Percentiles rank a stretch among this genome's conserved stretches.
phyloP scores from a whole-genome alignment of 1,139 yeast genomes.

The Blastobotrys petasosporus region DNA sequence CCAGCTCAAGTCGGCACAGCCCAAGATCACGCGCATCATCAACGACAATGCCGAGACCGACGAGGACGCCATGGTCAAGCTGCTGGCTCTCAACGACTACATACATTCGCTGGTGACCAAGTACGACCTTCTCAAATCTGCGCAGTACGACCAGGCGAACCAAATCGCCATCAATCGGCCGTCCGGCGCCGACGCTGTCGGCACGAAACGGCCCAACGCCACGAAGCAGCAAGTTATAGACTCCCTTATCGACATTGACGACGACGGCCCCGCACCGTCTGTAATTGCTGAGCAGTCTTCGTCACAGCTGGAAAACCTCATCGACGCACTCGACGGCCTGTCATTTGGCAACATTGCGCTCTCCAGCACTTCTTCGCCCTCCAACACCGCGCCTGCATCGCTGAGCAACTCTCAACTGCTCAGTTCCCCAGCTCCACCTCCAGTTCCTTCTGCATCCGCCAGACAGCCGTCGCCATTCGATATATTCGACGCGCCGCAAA shows the following conservation, averaged over 20 bases:
- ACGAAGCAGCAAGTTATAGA: slow-evolving; percentile 31
- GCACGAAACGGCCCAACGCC: slow-evolving; percentile 37
- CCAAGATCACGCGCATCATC: slow-evolving; percentile 78
- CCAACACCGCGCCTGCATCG: slow-evolving; percentile 4
- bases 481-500: slow-evolving; percentile 3
- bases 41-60: slow-evolving; percentile 54
- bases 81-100: slow-evolving; percentile 68
- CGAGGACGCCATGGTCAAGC: slow-evolving; percentile 58
- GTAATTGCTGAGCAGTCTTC: slow-evolving; percentile 6
- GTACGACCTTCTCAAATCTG: slow-evolving; percentile 59
- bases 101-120: slow-evolving; percentile 66
- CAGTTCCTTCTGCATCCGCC: slow-evolving; percentile 33
- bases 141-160: slow-evolving; percentile 57
- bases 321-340: slow-evolving; percentile 64
- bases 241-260: slow-evolving; percentile 77
- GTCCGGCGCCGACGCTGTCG: slow-evolving; percentile 29
- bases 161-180: slow-evolving; percentile 42
- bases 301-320: slow-evolving; percentile 41
- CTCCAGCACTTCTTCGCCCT: slow-evolving; percentile 16
- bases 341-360: slow-evolving; percentile 45
- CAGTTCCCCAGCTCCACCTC: too few species aligned
- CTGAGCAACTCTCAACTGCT: not conserved
- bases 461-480: slow-evolving; percentile 10
- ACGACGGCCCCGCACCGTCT: slow-evolving; percentile 40
- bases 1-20: slow-evolving; percentile 77